Conservation (phyloP, 2,329 filamentous ascomycete species). For the Cytospora mali region DNA sequence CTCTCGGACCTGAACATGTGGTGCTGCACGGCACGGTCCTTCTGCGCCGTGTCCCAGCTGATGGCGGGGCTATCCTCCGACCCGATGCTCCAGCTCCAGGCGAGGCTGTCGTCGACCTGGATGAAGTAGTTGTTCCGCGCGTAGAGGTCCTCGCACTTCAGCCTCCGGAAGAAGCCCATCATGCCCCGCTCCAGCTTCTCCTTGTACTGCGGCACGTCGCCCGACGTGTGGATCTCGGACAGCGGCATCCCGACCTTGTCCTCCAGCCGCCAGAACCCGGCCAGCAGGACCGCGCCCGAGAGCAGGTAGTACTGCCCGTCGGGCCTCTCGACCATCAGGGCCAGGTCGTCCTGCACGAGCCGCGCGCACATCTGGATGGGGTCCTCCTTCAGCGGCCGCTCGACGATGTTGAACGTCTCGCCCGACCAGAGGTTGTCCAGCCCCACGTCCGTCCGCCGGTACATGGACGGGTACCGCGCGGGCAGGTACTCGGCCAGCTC, state of each 20-base stretch:
- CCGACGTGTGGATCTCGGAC: constrained; percentile 77
- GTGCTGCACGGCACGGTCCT: constrained; percentile 70
- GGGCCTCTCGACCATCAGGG: constrained; percentile 75
- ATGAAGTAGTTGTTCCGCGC: constrained; percentile 83
- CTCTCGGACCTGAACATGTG: constrained; percentile 79
- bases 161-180: constrained; percentile 76
- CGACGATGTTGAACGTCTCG: constrained; percentile 70
- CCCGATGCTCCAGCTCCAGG: constrained; percentile 79
- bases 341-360: constrained; percentile 79
- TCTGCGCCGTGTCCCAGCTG: constrained; percentile 76
- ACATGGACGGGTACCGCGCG: constrained; percentile 74
- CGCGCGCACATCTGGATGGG: constrained; percentile 76
- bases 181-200: constrained; percentile 76
- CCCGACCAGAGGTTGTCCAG: constrained; percentile 72
- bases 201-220: constrained; percentile 72
- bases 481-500: constrained; percentile 73
- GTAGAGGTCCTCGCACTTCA: constrained; percentile 67
- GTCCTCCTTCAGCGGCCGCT: constrained; percentile 69
- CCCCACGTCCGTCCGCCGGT: constrained; percentile 62
- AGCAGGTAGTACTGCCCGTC: constrained; percentile 83
- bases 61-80: constrained; percentile 65
- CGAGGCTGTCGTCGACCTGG: constrained; percentile 76
- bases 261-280: constrained; percentile 80
- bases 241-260: constrained; percentile 83
- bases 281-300: constrained; percentile 73